Percentiles rank a stretch among this genome's conserved stretches.
Conservation (phyloP, 345 rosid species). For the Kandelia obovata region DNA sequence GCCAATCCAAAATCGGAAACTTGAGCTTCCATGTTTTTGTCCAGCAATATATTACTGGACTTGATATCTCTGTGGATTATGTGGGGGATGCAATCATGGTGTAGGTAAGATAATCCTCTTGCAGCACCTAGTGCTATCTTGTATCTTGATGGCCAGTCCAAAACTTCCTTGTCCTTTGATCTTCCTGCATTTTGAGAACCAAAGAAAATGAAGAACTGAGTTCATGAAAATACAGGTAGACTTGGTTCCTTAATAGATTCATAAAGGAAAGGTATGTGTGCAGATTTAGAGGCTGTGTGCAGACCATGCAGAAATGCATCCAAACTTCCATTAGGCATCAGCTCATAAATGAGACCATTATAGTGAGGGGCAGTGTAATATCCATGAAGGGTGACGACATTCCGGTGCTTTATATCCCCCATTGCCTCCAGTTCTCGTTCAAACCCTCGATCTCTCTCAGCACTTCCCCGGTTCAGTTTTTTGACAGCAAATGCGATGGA, state of each 20-base stretch:
- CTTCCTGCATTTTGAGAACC: constrained; percentile 38
- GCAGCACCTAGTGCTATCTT: constrained; percentile 77
- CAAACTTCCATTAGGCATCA: constrained; percentile 84
- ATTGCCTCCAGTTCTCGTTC: constrained; percentile 75
- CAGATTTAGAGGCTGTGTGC: not conserved
- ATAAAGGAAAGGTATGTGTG: no score
- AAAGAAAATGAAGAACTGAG: not conserved
- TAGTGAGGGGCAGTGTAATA: constrained; percentile 55
- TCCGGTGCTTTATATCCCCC: constrained; percentile 88
- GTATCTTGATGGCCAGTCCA: constrained; percentile 65
- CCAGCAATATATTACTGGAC: constrained; percentile 77
- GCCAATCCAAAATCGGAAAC: constrained; percentile 87
- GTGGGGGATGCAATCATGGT: constrained; percentile 85
- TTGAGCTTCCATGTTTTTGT: constrained; percentile 75
- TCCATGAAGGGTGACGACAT: constrained; percentile 80
- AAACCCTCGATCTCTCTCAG: constrained; percentile 70
- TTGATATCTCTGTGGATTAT: constrained; percentile 87
- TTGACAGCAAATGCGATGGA: constrained; percentile 70
- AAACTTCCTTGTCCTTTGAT: constrained; percentile 28
- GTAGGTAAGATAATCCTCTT: constrained; percentile 85
- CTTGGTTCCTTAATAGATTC: no score
- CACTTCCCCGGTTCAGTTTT: constrained; percentile 57
- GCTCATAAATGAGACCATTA: constrained; percentile 79
- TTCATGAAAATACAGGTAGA: not conserved
- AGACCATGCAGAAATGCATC: constrained; percentile 59